These are phyloP conservation scores for Neoboletus magnificus DNA, from an alignment of 768 basidiomycete genomes.

Conservation along the genomic window DNA sequence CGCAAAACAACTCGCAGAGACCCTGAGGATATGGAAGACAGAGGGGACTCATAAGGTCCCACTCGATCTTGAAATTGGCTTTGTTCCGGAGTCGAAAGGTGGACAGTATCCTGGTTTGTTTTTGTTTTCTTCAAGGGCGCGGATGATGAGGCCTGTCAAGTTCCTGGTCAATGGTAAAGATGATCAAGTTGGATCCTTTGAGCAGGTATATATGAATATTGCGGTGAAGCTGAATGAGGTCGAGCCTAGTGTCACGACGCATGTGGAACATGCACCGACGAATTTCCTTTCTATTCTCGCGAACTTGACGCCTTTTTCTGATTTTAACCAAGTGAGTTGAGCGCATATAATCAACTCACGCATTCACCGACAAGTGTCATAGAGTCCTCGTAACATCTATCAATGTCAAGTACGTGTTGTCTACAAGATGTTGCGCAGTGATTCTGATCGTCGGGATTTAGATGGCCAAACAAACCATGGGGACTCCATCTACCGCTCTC, in stretches of 20 bases:
- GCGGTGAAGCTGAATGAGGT: conserved; percentile 89
- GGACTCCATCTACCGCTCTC: conserved; percentile 91
- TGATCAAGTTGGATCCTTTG: conserved; percentile 93
- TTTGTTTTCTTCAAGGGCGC: conserved; percentile 78
- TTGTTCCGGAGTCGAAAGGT: conserved; percentile 82
- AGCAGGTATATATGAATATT: conserved; percentile 99
- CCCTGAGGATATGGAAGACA: conserved; percentile 92
- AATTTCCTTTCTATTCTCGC: conserved; percentile 96
- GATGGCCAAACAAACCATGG: conserved; percentile 99
- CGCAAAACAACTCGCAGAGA: conserved; percentile 76
- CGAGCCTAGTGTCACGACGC: conserved; percentile 69
- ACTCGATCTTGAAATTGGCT: conserved; percentile 91
- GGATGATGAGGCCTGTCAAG: conserved; percentile 99
- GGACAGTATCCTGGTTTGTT: conserved; percentile 97
- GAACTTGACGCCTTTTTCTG: conserved; percentile 97
- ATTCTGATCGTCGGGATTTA: conserved; percentile 33
- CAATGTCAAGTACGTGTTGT: conserved; percentile 72
- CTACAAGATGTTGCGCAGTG: neutral
- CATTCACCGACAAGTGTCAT: conserved; percentile 1
- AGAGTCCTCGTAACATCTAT: conserved; percentile 90
- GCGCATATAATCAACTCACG: neutral
- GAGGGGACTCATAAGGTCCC: conserved; percentile 79
- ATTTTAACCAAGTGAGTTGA: conserved; percentile 88
- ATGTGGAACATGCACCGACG: conserved; percentile 92
- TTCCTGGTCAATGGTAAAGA: conserved; percentile 80